Conservation (phyloP, 768 basidiomycete genomes). For the Xerocomellus dryophilus region DNA sequence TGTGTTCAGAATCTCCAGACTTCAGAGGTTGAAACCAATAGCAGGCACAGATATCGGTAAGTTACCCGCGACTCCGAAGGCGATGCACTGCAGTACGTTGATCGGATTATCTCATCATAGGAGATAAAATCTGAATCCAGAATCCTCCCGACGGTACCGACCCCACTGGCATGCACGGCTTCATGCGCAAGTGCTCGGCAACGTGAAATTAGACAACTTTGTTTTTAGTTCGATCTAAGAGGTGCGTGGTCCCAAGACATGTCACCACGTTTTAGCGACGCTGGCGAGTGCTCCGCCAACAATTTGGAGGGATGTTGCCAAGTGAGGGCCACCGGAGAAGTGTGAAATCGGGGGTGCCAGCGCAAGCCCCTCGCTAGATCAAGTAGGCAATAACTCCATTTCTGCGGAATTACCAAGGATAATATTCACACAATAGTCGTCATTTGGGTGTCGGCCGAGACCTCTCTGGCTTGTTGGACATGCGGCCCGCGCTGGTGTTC, state of each 20-base stretch:
- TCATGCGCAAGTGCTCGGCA: not conserved
- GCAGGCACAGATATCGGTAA: not conserved
- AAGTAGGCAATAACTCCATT: not conserved
- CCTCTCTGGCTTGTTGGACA: not conserved
- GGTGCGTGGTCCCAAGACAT: not conserved
- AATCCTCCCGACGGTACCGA: not conserved
- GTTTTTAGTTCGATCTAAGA: not conserved
- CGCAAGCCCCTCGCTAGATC: not conserved
- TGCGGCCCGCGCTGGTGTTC: not conserved
- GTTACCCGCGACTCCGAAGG: not conserved
- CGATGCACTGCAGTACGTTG: too few relatives aligned
- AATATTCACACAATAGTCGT: not conserved
- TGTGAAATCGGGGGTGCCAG: not conserved
- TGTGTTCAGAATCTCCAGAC: not conserved
- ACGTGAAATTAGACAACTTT: not conserved
- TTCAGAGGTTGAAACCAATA: too few relatives aligned
- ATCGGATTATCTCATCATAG: not conserved
- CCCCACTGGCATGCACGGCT: too few relatives aligned
- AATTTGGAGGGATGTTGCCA: not conserved
- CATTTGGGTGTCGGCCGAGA: not conserved
- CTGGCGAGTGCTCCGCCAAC: not conserved
- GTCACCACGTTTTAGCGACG: not conserved
- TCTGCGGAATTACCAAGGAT: not conserved
- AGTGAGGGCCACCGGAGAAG: too few relatives aligned
- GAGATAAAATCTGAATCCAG: not conserved